Base-by-base conservation (phyloP, 2,329 filamentous ascomycete species). In the Colletotrichum cuscutae region DNA sequence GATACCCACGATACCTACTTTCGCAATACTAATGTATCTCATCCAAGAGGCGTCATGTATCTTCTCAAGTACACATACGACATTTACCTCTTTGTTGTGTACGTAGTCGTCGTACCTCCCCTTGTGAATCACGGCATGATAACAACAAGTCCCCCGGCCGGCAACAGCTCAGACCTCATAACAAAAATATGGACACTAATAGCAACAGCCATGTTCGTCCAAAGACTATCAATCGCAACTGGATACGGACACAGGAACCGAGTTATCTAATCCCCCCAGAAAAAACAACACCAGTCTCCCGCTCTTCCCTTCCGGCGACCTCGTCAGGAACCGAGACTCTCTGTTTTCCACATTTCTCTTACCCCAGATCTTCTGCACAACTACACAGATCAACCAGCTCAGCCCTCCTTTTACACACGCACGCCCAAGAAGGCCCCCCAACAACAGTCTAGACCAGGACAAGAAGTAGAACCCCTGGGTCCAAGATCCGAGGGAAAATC, bases 321-420 rank as follows among this genome's bases (percentile, higher is more conserved):
- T 30, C 46, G 30, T 53, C 61, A 35, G 42, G 49, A 70, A 26
- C 70, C 66, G 56, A 72, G 70, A 61, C 70, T 67, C 52, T 49
- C 65, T 72, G 22, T 13, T 68, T 62, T 49, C 70, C 66, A 63
- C 35, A 37, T 26, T 65, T 56, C 0, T 56, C 61, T 70, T 72
- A 69, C 69, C 69, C 65, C 69, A 69, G 69, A 65, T 72, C 26
- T 49, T 49, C 53, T 59, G 53, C 32, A 52, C 60, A 61, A 24
- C 32, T n/a, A 49, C 42, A 35, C 1, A 35, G 32, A 35, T 35
- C 32, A 35, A 35, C 32, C 32, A 49, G 24, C 59, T 65, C 57
- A 65, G 35, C 53, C 42, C 8, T 62, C 42, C 30, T 9, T 49
- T n/a, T 49, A 49, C 22, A 28, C 26, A 28, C 22, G n/a, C 53